Evolutionary conservation across 768 basidiomycete species (phyloP), one percentile per base, ranked within the genome.

Genomic region (Cyathus striatus): DNA sequence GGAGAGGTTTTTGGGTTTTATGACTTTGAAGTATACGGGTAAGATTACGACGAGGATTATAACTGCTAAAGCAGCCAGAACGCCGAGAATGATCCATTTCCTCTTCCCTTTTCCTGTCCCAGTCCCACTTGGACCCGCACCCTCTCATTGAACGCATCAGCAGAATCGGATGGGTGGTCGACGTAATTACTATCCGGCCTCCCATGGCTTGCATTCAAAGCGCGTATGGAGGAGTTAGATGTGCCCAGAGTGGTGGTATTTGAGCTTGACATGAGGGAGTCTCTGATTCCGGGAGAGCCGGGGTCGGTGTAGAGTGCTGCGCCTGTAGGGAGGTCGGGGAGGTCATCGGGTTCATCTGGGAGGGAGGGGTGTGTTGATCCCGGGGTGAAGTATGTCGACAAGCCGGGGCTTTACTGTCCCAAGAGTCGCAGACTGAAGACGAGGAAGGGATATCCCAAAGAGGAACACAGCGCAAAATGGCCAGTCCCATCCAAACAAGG

Each of bases 181-280:
- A 59, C 71, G 54, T 88, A 86, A 20, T 54, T 58, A 14, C 61
- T 59, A 9, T 58, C 58, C 35, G 70, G 73, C 1, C 58, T 55
- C 16, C 46, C 54, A n/a, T 30, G 59, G 46, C 23, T 60, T 56
- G 10, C 51, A 5, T 23, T 71, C 68, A 18, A 80, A 81, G 22
- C 89, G 72, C 16, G 77, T 81, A 50, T 85, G 83, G 23, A 86
- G 68, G 24, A 85, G 86, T 9, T 69, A 66, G 26, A 52, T 61
- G 54, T 73, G 73, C 47, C 76, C 76, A 5, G 83, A 84, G 60
- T 67, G 23, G 46, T 60, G 1, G 75, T 75, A 36, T 65, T 59
- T 20, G 76, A 67, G 1, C 79, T 81, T 16, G 78, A 79, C 2
- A 75, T 66, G 48, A 76, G 66, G 3, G 84, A 87, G 46, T 78